These are phyloP conservation scores for Trypanosoma congolense DNA, from an alignment of 208 protist species.

Conservation along the genomic window DNA sequence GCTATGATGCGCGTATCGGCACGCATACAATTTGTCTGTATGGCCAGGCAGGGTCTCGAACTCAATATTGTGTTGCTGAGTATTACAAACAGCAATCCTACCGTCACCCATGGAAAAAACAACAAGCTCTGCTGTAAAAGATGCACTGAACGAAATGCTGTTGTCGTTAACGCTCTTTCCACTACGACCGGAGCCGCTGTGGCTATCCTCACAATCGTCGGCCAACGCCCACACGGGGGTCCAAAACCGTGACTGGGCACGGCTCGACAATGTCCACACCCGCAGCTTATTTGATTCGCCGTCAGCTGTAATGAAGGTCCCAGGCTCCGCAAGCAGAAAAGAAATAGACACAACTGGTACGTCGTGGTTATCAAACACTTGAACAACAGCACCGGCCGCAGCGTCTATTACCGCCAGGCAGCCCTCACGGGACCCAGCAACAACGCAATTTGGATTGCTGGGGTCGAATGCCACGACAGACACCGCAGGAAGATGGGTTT, in stretches of 20 bases:
- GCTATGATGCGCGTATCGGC: conserved; percentile 67
- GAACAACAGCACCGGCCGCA: conserved; percentile 32
- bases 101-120: conserved; percentile 65
- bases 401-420: conserved; percentile 59
- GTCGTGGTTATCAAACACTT: conserved; percentile 38
- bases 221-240: conserved; percentile 20
- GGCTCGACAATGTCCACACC: conserved; percentile 67
- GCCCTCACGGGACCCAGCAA: conserved; percentile 68
- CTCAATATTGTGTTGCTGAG: conserved; percentile 39
- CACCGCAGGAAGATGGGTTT: conserved; percentile 22
- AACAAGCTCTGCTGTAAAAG: conserved; percentile 29
- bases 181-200: not conserved
- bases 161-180: no score
- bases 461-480: conserved; percentile 67
- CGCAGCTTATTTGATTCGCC: conserved; percentile 39
- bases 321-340: conserved; percentile 53
- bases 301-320: conserved; percentile 71
- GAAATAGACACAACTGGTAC: conserved; percentile 50
- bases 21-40: conserved; percentile 81
- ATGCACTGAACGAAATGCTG: no score
- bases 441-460: conserved; percentile 55
- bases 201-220: not conserved
- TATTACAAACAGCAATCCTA: conserved; percentile 73
- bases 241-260: conserved; percentile 34
- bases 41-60: conserved; percentile 59